Base-by-base conservation (phyloP, 257 asterid genomes). In the Solanum clarkiae region DNA sequence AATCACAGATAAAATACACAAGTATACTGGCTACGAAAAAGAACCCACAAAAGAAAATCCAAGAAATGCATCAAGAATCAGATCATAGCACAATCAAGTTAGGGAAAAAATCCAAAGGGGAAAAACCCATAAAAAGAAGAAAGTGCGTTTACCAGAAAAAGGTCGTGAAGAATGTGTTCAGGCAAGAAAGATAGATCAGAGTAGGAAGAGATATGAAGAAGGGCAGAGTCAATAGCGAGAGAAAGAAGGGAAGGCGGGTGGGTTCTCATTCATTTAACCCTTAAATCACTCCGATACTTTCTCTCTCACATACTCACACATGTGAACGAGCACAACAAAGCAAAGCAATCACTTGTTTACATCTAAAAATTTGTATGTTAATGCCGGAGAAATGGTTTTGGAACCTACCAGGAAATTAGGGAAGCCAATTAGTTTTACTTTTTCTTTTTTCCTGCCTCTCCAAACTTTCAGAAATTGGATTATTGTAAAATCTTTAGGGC, bases 171-270 rank as follows among this genome's bases (percentile, higher is more conserved):
- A 84, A 95, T 86, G 91, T 95, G 98, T 7, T 92, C 97, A 10
- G 98, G 99, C 81, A 95, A 85, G 82, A 92, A 95, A 66, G 98
- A 95, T 85, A 95, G 94, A 93, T 95, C 98, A 77, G 94, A 92
- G 53, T 92, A 88, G 83, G 66, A 72, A 36, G 94, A 87, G 85
- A 94, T 85, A 53, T 95, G 91, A 60, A 79, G 70, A 60, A 94
- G 89, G 36, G 97, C 94, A n/a, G 95, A 85, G 94, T 94, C 95
- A 88, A 93, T 91, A 84, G 98, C 85, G 18, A 95, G 93, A 84
- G 97, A 94, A 90, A 94, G 90, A 84, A 95, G 94, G 74, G 95
- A 87, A 85, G 98, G 95, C 85, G 98, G 93, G 86, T 51, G 26
- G 63, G 89, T 90, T 90, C 93, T 94, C 95, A 93, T 93, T 90